Base-by-base conservation (phyloP, 495 filamentous ascomycete genomes). In the Viridothelium virens region DNA sequence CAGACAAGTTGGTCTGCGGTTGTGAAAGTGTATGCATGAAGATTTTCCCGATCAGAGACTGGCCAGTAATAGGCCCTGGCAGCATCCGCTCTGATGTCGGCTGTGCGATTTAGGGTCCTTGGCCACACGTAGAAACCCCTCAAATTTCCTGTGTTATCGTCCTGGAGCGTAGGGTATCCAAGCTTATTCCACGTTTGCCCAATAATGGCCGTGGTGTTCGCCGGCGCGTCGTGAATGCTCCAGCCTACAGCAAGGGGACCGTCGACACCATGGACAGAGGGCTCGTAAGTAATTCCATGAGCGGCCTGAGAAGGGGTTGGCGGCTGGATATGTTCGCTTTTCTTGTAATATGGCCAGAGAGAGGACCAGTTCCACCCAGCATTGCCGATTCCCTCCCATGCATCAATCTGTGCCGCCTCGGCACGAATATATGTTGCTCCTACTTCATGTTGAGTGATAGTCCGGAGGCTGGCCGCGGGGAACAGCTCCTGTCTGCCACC, bases 371-470 rank as follows among this genome's bases (percentile, higher is more conserved):
- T 65, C 72, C 70, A 73, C 38, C 66, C 69, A 2, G 33, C 9
- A 47, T 72, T 73, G 5, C 71, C 71, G 14, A 74, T 16, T 2
- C 34, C 18, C 56, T 65, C 70, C 70, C 69, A 72, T 10, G 65
- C 39, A 65, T 74, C 61, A 34, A 71, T 53, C 41, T 67, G 53
- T 16, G 38, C 62, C 50, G 37, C 16, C n/a, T 63, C 38, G 31
- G 61, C 61, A 9, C 61, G 61, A 41, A 63, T 47, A 41, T 63
- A 63, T 7, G 61, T 63, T 10, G 61, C 61, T 4, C 61, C 53
- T 59, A 31, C 18, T 3, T 7, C 14, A 6, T 5, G 11, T 10
- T 34, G 31, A 3, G 3, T 34, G 3, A 59, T 7, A 5, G 53
- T 36, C n/a, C 3, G 11, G 7, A 59, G 11, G 14, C 10, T 34